phyloP scores from a whole-genome alignment of 441 rosid species.

The Dalechampia spathulata region DNA sequence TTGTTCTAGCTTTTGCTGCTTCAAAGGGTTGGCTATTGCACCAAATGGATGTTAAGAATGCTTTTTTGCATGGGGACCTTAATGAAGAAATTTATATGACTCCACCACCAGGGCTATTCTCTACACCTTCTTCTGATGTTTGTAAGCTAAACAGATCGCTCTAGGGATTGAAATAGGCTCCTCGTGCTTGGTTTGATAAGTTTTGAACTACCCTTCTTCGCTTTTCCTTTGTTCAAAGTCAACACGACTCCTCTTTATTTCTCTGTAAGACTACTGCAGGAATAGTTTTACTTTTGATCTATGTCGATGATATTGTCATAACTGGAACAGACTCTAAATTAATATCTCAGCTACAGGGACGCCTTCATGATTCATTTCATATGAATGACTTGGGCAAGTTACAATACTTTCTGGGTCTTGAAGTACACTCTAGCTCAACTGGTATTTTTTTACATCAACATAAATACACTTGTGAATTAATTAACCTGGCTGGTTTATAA shows the following conservation, averaged over 20 bases:
- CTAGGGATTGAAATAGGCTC: too few species aligned
- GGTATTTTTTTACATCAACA: slow-evolving; percentile 3
- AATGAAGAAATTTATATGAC: too few species aligned
- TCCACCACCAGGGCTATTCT: background rate
- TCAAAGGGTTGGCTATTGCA: too few species aligned
- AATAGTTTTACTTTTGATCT: background rate
- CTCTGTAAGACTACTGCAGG: background rate
- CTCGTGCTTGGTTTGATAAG: background rate
- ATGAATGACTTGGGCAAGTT: slow-evolving; percentile 6
- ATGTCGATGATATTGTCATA: too few species aligned
- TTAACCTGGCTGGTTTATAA: background rate
- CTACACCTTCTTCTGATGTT: too few species aligned
- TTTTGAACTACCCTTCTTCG: background rate
- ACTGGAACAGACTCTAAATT: background rate
- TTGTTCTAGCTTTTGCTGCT: too few species aligned
- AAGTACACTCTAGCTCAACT: background rate
- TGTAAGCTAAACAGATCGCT: too few species aligned
- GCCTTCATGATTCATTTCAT: background rate
- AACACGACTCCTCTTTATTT: background rate
- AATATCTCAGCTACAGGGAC: background rate
- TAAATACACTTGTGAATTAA: background rate
- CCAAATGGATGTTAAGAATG: too few species aligned
- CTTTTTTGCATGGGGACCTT: too few species aligned
- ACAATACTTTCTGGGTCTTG: background rate
- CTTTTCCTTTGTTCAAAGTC: slow-evolving; percentile 2